Conservation (phyloP, 495 filamentous ascomycete genomes). For the Tricharina praecox region DNA sequence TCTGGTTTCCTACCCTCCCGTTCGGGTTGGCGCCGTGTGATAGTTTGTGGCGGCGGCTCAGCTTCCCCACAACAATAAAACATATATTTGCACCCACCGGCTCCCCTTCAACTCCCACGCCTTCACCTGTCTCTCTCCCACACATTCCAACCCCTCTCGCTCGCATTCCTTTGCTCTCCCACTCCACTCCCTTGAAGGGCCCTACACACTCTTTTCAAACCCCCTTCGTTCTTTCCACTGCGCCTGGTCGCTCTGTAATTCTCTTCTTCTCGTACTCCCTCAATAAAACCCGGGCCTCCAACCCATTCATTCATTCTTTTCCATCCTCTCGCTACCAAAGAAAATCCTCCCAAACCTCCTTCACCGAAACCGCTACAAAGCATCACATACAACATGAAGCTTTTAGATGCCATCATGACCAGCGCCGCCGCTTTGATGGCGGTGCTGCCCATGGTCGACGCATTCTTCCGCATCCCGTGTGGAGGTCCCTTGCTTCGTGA, state of each 20-base stretch:
- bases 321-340: background rate
- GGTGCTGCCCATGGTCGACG: background rate
- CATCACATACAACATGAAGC: background rate
- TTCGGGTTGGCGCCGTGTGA: no score
- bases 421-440: background rate
- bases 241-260: background rate
- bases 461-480: conserved; percentile 8
- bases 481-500: conserved; percentile 3
- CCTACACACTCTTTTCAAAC: background rate
- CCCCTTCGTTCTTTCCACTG: background rate
- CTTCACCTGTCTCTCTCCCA: no score
- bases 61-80: no score
- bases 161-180: no score
- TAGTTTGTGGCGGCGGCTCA: no score
- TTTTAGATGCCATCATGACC: background rate
- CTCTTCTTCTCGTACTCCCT: no score
- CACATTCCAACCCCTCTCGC: no score
- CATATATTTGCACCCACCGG: no score
- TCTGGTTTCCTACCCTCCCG: no score
- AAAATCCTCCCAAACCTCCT: background rate
- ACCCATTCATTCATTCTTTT: background rate
- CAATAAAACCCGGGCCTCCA: background rate
- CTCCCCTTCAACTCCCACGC: no score
- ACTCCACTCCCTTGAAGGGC: background rate
- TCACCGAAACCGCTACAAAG: background rate